These are phyloP conservation scores for Galerina marginata DNA, from an alignment of 768 basidiomycete genomes.

Conservation along the genomic window DNA sequence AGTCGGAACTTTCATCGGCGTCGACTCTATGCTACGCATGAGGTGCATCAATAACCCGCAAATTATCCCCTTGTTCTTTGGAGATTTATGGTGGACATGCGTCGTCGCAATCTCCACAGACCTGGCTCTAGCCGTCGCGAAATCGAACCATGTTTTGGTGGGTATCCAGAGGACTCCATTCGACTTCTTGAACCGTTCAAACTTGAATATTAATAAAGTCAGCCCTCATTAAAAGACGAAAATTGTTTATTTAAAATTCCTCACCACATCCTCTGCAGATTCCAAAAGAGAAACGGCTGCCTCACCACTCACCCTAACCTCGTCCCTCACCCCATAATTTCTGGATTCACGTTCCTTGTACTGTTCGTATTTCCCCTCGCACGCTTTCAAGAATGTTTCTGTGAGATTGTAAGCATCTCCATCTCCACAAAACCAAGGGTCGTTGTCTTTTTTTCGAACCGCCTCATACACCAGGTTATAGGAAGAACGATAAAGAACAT, in stretches of 20 bases:
- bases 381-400: not conserved
- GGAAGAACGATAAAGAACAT: not conserved
- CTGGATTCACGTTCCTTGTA: not conserved
- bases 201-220: not conserved
- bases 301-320: not conserved
- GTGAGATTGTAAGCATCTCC: not conserved
- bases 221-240: not conserved
- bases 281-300: not conserved
- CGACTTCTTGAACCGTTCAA: not conserved
- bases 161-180: not conserved
- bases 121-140: not conserved
- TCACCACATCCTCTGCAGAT: not conserved
- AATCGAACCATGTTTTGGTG: not conserved
- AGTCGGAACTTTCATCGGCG: not conserved
- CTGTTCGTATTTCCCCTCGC: not conserved
- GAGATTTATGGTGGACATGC: not conserved
- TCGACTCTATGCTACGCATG: not conserved
- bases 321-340: not conserved
- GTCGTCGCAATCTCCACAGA: not conserved
- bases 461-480: constrained; percentile 8
- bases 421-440: constrained; percentile 10
- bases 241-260: not conserved
- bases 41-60: not conserved
- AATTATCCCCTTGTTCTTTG: not conserved
- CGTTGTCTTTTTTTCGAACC: constrained; percentile 3